phyloP scores from a whole-genome alignment of 192 early-diverging fungal species.

The Umbelopsis sp. region DNA sequence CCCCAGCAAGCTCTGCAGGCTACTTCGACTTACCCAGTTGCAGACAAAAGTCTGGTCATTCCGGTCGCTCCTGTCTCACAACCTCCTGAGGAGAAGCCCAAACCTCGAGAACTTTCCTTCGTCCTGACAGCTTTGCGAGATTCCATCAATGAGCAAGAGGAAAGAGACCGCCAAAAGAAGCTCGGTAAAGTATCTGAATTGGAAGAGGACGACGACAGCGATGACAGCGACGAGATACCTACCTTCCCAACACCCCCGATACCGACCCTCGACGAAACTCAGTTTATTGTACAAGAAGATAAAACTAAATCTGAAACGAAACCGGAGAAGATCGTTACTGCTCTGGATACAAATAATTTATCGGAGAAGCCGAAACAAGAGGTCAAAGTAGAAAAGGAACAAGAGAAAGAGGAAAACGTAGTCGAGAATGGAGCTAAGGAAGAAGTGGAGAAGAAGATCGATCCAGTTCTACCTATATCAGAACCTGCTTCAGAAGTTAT shows the following conservation, averaged over 20 bases:
- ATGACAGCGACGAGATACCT: background rate
- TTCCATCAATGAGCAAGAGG: conserved; percentile 12
- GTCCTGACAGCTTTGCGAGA: conserved; percentile 11
- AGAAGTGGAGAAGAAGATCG: background rate
- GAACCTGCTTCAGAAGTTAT: background rate
- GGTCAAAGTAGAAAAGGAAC: background rate
- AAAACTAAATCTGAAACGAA: conserved; percentile 2
- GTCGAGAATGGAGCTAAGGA: background rate
- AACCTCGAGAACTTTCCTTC: conserved; percentile 1
- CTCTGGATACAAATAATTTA: background rate
- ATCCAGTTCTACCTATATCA: background rate
- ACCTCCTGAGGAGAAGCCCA: background rate
- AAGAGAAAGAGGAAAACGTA: background rate
- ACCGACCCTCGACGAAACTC: conserved; percentile 1
- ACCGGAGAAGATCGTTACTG: background rate
- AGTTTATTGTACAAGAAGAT: background rate
- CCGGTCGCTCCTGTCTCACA: background rate
- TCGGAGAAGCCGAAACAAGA: background rate
- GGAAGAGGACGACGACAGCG: background rate
- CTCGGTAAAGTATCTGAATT: background rate
- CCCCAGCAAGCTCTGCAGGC: background rate
- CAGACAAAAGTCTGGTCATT: background rate
- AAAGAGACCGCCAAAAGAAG: conserved; percentile 13
- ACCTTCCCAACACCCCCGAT: conserved; percentile 1
- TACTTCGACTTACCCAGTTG: background rate